These are phyloP conservation scores for Exophiala viscosa DNA, from an alignment of 2,329 filamentous ascomycete genomes.

Conservation along the genomic window DNA sequence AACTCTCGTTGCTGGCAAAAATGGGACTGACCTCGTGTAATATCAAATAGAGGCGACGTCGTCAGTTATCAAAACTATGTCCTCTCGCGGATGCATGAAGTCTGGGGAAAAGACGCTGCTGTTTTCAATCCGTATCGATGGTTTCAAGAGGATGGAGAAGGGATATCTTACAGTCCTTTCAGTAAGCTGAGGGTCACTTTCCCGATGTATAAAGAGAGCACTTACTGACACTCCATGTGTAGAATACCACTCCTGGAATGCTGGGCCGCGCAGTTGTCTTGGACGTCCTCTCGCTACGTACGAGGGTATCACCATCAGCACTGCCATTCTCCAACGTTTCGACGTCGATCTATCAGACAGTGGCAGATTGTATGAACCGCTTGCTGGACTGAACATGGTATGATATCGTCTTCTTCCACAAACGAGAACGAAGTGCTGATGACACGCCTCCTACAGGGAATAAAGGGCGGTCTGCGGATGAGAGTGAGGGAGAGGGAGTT, in stretches of 20 bases:
- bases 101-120: constrained; percentile 17
- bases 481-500: constrained; percentile 5
- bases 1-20: neutral
- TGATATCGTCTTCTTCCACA: neutral
- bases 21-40: neutral
- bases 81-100: constrained; percentile 14
- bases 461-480: constrained; percentile 11
- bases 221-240: neutral
- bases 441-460: constrained; percentile 2
- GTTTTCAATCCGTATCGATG: constrained; percentile 16
- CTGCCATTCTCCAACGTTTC: constrained; percentile 17
- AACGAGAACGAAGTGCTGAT: neutral
- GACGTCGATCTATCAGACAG: constrained; percentile 14
- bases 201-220: neutral
- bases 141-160: constrained; percentile 16
- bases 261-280: constrained; percentile 17
- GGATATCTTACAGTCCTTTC: constrained; percentile 16
- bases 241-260: constrained; percentile 21
- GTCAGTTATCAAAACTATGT: constrained; percentile 21
- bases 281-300: constrained; percentile 17
- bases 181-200: constrained; percentile 2
- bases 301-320: constrained; percentile 14
- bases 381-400: constrained; percentile 19
- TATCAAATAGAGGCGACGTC: constrained; percentile 10
- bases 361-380: constrained; percentile 10